Base-by-base conservation (phyloP, 352 stramenopile genomes). In the Pythium folliculosum region DNA sequence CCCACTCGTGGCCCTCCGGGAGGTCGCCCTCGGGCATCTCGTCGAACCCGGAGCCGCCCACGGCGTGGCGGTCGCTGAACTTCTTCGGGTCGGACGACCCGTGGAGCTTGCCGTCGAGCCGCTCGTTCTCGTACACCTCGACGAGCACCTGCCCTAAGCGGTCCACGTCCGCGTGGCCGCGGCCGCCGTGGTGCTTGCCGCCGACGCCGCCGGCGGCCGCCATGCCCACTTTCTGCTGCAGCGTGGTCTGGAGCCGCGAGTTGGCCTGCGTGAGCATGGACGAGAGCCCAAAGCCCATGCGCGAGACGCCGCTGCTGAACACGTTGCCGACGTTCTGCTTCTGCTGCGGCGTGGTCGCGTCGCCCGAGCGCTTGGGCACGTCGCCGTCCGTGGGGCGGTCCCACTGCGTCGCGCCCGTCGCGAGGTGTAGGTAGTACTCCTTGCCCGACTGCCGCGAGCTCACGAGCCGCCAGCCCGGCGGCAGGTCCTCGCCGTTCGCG, bases 51-150 rank as follows among this genome's bases (percentile, higher is more conserved):
- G 72, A 70, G 14, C 80, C 84, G 37, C 78, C 60, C 30, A 75
- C 67, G 2, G 86, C 84, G 47, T 88, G 57, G 17, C 76, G 78
- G 70, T 92, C 86, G 63, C 86, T 89, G 59, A 81, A 96, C 27
- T 61, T 59, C 67, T 91, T 94, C 1, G 88, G 88, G 57, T 96
- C 88, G 30, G 77, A 82, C 27, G 77, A 82, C 3, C 80, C 47
- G 47, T 80, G 81, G 43, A 93, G 52, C n/a, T 87, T 86, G 9
- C 86, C 88, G 60, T 94, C 86, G 25, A 94, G 71, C 3, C 88
- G 84, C 53, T 96, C 86, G 67, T 96, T 92, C 66, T 96, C 88
- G 60, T 88, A 96, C n/a, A 94, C 81, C 56, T 94, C 84, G 23
- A 88, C 80, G 10, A 91, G 43, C n/a, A 82, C 63, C 68, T 95